Evolutionary conservation across 1,139 yeast genomes (phyloP), one percentile per base, ranked within the genome.

Genomic region (Saccharomyces hybrid): DNA sequence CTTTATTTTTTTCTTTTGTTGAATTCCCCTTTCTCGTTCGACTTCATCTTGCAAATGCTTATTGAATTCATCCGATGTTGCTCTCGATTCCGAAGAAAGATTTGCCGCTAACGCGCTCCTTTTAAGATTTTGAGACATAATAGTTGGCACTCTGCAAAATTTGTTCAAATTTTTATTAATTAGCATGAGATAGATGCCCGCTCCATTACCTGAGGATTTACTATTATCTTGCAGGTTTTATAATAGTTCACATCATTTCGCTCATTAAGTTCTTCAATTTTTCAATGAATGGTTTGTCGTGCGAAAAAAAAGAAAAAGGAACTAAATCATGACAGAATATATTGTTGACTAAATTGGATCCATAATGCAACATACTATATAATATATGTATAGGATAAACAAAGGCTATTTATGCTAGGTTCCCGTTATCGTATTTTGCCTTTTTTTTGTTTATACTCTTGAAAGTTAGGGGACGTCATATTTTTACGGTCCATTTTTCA

Each of bases 1-100:
- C 31, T 55, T 57, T 34, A 51, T 47, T 56, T 79, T 51, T 51
- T 78, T 73, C 83, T 32, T 47, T 6, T 50, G 50, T 46, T 55
- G 57, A 16, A 51, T 42, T 41, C 49, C 53, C 48, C 55, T 61
- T 2, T 62, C 62, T 8, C 46, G 27, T 41, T 47, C 51, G 6
- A 59, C 53, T 28, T 61, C 64, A 25, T 57, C 50, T 34, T 55
- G 32, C 25, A 60, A 51, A 16, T 52, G 53, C 7, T 38, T 47
- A 31, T 59, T 60, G 44, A 61, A 61, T 4, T 54, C 52, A 13
- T 25, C 32, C 25, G 32, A 26, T 2, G 23, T 38, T 4, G 13
- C 23, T 8, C 14, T 42, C n/a, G 16, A 23, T 38, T 7, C 16
- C 11, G 5, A 14, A 28, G n/a, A 14, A 38, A 14, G 44, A 7